Base-by-base conservation (phyloP, 257 asterid species). In the Misopates orontium region DNA sequence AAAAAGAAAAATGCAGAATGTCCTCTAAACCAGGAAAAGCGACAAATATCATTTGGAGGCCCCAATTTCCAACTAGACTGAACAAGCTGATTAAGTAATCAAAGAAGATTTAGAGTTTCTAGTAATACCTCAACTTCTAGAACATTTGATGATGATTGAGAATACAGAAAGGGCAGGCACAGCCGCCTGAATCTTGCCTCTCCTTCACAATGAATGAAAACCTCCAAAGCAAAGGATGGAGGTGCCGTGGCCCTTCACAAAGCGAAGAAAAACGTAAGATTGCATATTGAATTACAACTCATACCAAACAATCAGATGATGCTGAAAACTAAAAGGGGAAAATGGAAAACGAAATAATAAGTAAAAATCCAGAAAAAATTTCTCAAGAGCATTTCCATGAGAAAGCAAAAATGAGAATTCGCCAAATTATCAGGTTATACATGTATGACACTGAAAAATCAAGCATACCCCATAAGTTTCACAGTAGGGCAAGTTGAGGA, bases 121-220 rank as follows among this genome's bases (percentile, higher is more conserved):
- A 15, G 19, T 71, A 36, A 68, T 78, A 93, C 99, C 97, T 93
- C 99, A 77, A 93, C 79, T 77, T 93, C 99, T 56, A 93, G 96
- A 67, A 83, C 87, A 77, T 87, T 90, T 62, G 99, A 93, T 49
- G 99, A 90, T 70, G 97, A 90, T 75, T 82, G 99, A 44, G 97
- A 93, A 77, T 90, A 93, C 71, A 93, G 69, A 79, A 84, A 93
- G 65, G 99, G 99, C 72, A 79, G 83, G 72, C 95, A 86, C 57
- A 93, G 81, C 82, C 96, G 90, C 80, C 97, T 87, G 82, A 93
- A 93, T 78, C 95, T 86, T 11, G 97, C 71, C 84, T 90, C 97
- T 63, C 97, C 96, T 83, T 81, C 99, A 57, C 96, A 87, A 55
- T 93, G 97, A 62, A 93, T 86, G 77, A 93, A 93, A 82, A 88